Conservation (phyloP, 2,329 filamentous ascomycete species). For the Sphaerulina vaccinii region DNA sequence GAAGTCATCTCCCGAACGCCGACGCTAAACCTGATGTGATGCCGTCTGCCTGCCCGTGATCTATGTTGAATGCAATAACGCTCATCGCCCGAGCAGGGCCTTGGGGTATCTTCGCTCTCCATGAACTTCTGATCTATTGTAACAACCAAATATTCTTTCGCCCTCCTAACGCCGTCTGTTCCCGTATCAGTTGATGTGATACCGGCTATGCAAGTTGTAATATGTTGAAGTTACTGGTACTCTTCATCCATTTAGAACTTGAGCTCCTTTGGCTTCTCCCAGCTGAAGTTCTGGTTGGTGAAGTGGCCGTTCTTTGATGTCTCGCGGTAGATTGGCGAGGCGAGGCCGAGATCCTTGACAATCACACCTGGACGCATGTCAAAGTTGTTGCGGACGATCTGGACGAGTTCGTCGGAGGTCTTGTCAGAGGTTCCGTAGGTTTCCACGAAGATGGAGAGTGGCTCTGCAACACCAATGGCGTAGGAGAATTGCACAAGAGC, state of each 20-base stretch:
- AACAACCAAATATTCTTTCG: conserved; percentile 13
- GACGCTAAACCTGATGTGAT: conserved; percentile 29
- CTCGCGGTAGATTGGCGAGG: conserved; percentile 95
- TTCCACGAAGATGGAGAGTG: conserved; percentile 96
- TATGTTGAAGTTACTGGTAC: conserved; percentile 12
- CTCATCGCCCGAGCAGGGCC: conserved; percentile 29
- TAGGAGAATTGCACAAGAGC: conserved; percentile 97
- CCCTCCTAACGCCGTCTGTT: conserved; percentile 20
- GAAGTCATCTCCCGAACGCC: conserved; percentile 32
- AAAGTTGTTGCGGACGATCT: conserved; percentile 95
- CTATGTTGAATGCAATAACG: conserved; percentile 31
- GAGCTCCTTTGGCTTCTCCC: conserved; percentile 97
- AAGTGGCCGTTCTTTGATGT: conserved; percentile 99
- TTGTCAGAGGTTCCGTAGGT: conserved; percentile 92
- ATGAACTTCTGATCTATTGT: conserved; percentile 22
- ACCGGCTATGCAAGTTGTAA: conserved; percentile 14
- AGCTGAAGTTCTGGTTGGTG: conserved; percentile 95
- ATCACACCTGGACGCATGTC: conserved; percentile 98
- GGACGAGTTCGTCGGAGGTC: conserved; percentile 86
- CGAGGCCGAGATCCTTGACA: conserved; percentile 92
- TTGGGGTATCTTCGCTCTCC: conserved; percentile 31
- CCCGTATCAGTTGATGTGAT: conserved; percentile 7
- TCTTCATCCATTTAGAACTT: conserved; percentile 68
- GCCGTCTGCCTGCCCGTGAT: conserved; percentile 26
- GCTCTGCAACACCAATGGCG: conserved; percentile 98